Base-by-base conservation (phyloP, 2,329 filamentous ascomycete genomes). In the Microcyclosporella mali region DNA sequence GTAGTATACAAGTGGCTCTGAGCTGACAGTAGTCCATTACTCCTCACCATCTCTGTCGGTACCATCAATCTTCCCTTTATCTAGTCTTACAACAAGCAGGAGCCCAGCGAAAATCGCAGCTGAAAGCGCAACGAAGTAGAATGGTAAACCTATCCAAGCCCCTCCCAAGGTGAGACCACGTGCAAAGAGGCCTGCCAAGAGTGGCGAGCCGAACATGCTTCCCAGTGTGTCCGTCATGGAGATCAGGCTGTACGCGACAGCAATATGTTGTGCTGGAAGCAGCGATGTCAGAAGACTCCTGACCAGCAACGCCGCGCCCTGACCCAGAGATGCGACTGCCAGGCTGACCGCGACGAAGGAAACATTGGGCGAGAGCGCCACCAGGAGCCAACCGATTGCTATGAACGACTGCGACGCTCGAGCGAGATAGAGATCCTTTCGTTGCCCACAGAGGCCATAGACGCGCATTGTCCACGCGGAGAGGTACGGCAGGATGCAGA, bases 191-290 rank as follows among this genome's bases (percentile, higher is more conserved):
- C 60, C 64, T 1, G 71, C 72, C 27, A 79, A 59, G 0, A 70
- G 46, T 0, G 75, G 75, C 1, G 67, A 65, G 0, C 68, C 68
- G 4, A 71, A 37, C 46, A 77, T 67, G 2, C 68, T 51, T n/a
- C 75, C 71, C 9, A 70, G 31, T 7, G 68, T 71, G 47, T 80
- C 74, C 25, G 74, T 55, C 17, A 77, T 64, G 2, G 69, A 66
- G 8, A 80, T 63, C 3, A 74, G 62, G 3, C 71, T 73, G 55
- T 78, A 80, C 17, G 78, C 61, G 0, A 71, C 70, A 16, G 73
- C 77, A 10, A 78, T 65, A 3, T 77, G 71, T 45, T 75, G 69
- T 16, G 70, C 66, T 50, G 76, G 73, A 10, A 80, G 72, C 9
- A 79, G 55, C 8, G 68, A 66, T 33, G 72, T 77, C n/a, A 78